Evolutionary conservation across 352 stramenopile genomes (phyloP).

Genomic region (Thalassiosira oceanica): DNA sequence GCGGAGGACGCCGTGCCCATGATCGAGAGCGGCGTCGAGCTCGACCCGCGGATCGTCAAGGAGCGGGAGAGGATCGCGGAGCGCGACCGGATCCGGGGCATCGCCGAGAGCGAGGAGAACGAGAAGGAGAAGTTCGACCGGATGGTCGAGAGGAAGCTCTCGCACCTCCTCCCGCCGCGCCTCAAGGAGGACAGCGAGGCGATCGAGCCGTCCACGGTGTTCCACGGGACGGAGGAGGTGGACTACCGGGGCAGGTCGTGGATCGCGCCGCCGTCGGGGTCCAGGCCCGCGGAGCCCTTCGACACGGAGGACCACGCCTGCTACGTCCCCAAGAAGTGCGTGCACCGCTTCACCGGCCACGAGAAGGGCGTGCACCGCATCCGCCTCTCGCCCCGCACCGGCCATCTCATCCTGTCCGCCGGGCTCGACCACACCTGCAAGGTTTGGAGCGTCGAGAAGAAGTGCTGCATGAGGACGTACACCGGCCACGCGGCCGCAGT

Average conservation of each 20-base stretch:
- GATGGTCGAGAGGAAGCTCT: constrained; percentile 80
- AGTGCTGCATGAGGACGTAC: constrained; percentile 86
- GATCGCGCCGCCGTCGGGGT: constrained; percentile 86
- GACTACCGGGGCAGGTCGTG: constrained; percentile 96
- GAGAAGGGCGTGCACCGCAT: constrained; percentile 97
- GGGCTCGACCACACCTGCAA: constrained; percentile 90
- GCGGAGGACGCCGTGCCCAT: constrained; percentile 52
- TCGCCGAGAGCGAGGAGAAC: constrained; percentile 56
- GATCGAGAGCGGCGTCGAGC: constrained; percentile 53
- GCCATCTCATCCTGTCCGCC: constrained; percentile 95
- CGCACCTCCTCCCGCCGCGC: constrained; percentile 76
- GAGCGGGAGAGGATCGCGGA: constrained; percentile 68
- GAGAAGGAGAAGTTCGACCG: constrained; percentile 75
- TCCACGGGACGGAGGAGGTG: constrained; percentile 87
- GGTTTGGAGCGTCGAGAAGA: constrained; percentile 95
- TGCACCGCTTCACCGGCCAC: constrained; percentile 94
- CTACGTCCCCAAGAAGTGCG: constrained; percentile 96
- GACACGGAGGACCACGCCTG: constrained; percentile 86
- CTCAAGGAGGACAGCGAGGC: constrained; percentile 57
- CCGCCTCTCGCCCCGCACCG: constrained; percentile 93
- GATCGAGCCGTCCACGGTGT: constrained; percentile 69
- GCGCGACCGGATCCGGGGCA: constrained; percentile 59
- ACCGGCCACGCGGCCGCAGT: constrained; percentile 93
- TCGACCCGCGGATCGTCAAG: constrained; percentile 45
- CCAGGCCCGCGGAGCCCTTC: constrained; percentile 79